Base-by-base conservation (phyloP, 73 alveolate species). In the Breviolum minutum region DNA sequence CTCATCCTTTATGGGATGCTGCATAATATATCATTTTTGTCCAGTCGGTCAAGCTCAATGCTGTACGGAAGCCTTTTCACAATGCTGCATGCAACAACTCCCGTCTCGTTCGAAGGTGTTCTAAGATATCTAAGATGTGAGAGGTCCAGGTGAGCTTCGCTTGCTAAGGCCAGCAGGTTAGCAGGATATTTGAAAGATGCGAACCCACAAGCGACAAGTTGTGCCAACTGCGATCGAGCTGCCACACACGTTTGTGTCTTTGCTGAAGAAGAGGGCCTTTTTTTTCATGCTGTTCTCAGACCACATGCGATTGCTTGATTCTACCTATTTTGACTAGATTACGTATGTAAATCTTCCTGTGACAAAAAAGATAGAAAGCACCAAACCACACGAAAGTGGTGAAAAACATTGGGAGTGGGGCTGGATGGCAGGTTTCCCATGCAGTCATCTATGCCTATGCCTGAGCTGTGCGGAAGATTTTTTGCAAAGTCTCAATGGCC, bases 391-490 rank as follows among this genome's bases (percentile, higher is more conserved):
- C 54, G 54, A 3, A 40, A 17, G 77, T 22, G 17, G 6, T 68
- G 24, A 17, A 22, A 22, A 22, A 68, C 77, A 2, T 2, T 2
- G 77, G 86, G 11, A 9, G 16, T 11, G 26, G 16, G 10, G 10
- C 14, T 8, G 27, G 63, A 2, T 77, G 22, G 74, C 71, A 83
- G 92, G 97, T 63, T 90, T 90, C 29, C 97, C 97, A 62, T 90
- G 97, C 88, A 90, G 97, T 27, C 97, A 90, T n/a, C 88, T 90
- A 14, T 90, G 97, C 87, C 86, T 90, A 12, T 90, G 97, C 76
- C 40, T 90, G 76, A 30, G 63, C 48, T 90, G 97, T 26, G 97
- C 97, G 40, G 97, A 90, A 54, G 97, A 90, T 60, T 63, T 90
- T 62, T 32, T 90, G 61, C 97, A 81, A 30, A 71, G 88, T 48